phyloP scores from a whole-genome alignment of 306 rosid genomes.

The Vigna unguiculata region DNA sequence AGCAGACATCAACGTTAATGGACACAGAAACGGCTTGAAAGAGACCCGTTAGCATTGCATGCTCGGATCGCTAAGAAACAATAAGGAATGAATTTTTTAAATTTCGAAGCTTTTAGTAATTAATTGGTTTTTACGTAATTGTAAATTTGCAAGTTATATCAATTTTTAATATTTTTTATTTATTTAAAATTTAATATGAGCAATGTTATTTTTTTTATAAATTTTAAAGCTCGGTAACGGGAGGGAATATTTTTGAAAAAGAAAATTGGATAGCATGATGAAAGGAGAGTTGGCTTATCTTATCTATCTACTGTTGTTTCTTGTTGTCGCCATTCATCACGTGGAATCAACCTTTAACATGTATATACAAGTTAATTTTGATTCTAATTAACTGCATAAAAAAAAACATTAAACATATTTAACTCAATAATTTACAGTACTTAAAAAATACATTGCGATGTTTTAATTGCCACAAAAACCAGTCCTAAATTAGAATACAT shows the following conservation, averaged over 20 bases:
- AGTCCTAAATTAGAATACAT: no score
- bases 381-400: no score
- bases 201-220: not conserved
- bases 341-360: not conserved
- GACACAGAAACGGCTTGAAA: not conserved
- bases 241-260: not conserved
- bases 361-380: no score
- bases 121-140: not conserved
- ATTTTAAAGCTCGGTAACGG: not conserved
- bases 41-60: not conserved
- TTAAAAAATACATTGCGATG: no score
- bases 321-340: conserved; percentile 16
- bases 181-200: not conserved
- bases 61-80: not conserved
- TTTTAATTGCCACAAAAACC: no score
- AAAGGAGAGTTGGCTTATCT: conserved; percentile 45
- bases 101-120: no score
- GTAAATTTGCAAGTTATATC: not conserved
- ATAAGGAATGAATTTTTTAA: not conserved
- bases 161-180: not conserved
- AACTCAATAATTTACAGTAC: no score
- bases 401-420: no score
- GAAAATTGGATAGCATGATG: not conserved
- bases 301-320: not conserved
- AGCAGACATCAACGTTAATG: not conserved